Conservation (phyloP, 352 stramenopile genomes). For the Phytophthora boehmeriae region DNA sequence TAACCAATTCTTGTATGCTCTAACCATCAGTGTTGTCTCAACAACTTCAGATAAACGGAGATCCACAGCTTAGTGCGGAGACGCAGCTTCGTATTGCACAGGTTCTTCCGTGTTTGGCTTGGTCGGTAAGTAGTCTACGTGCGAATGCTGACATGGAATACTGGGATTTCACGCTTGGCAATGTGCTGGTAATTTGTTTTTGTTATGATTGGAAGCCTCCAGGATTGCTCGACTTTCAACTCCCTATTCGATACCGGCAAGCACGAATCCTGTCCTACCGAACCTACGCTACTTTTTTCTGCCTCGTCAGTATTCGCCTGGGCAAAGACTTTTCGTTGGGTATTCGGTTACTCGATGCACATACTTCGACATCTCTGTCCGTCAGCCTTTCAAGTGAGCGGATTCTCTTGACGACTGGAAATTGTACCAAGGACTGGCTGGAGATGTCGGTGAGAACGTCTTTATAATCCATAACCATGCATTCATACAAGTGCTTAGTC, state of each 20-base stretch:
- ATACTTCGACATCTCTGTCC: constrained; percentile 6
- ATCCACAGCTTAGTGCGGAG: too few species aligned
- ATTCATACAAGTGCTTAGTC: background rate
- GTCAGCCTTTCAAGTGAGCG: constrained; percentile 15
- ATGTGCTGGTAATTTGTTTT: constrained; percentile 1
- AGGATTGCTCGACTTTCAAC: constrained; percentile 15
- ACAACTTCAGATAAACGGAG: too few species aligned
- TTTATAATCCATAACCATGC: background rate
- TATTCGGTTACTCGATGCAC: constrained; percentile 29
- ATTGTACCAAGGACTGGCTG: constrained; percentile 20
- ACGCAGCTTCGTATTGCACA: too few species aligned
- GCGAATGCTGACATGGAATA: background rate
- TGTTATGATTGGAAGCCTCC: background rate
- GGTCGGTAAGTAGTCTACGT: constrained; percentile 20
- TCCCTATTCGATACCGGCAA: constrained; percentile 41
- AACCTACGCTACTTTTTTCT: constrained; percentile 39
- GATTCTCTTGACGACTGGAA: constrained; percentile 16
- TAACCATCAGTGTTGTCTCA: too few species aligned
- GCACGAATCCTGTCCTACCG: constrained; percentile 40
- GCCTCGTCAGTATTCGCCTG: constrained; percentile 35
- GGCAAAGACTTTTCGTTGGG: constrained; percentile 29
- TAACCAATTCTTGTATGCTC: too few species aligned
- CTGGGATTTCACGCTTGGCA: background rate
- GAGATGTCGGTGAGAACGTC: constrained; percentile 10
- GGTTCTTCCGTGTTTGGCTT: constrained; percentile 2